These are phyloP conservation scores for Ophiobolus disseminans DNA, from an alignment of 2,329 filamentous ascomycete genomes.

Conservation along the genomic window DNA sequence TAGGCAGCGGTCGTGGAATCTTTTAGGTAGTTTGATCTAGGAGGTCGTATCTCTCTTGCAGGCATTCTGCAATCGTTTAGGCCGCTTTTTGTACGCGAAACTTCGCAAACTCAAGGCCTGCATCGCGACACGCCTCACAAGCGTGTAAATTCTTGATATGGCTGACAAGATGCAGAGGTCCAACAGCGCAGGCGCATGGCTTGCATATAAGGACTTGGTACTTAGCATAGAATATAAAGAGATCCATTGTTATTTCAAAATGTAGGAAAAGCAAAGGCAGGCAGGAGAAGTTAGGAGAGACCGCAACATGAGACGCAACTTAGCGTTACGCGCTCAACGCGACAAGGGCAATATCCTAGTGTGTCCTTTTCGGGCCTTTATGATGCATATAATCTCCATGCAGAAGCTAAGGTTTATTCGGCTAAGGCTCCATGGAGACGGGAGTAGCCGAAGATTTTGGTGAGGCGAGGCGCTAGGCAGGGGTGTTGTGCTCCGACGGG, in stretches of 20 bases:
- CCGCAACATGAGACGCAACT: too few relatives aligned
- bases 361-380: too few relatives aligned
- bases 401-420: too few relatives aligned
- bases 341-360: too few relatives aligned
- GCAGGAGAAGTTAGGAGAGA: too few relatives aligned
- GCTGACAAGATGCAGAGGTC: constrained; percentile 1
- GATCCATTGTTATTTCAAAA: background rate
- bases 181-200: constrained; percentile 4
- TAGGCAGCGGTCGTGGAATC: background rate
- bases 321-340: too few relatives aligned
- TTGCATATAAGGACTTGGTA: constrained; percentile 5
- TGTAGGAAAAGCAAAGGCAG: too few relatives aligned
- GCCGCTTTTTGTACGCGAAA: background rate
- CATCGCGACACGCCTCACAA: background rate
- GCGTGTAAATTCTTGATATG: constrained; percentile 1
- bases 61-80: background rate
- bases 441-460: too few relatives aligned
- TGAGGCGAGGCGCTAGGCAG: too few relatives aligned
- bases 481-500: too few relatives aligned
- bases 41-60: constrained; percentile 4
- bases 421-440: too few relatives aligned
- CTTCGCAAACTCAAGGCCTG: background rate
- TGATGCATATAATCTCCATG: too few relatives aligned
- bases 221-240: constrained; percentile 6
- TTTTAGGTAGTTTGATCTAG: background rate